These are phyloP conservation scores for Goffeauzyma gilvescens DNA, from an alignment of 768 basidiomycete species.

Conservation along the genomic window DNA sequence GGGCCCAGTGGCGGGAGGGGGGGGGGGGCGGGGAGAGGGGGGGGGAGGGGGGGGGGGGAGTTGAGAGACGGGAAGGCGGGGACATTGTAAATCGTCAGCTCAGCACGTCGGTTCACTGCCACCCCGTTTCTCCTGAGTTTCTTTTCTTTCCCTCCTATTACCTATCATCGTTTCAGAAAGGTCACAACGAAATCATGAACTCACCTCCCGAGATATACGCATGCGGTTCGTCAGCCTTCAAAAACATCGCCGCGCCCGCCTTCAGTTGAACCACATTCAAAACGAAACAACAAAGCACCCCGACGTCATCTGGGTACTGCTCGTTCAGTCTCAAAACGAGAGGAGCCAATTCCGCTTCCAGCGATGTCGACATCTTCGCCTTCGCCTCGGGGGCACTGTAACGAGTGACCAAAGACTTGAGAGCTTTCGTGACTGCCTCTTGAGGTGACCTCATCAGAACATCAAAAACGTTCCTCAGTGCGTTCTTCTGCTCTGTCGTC, in stretches of 20 bases:
- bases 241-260: constrained; percentile 77
- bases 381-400: constrained; percentile 34
- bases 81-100: constrained; percentile 3
- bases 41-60: too few relatives aligned
- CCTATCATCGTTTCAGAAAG: too few relatives aligned
- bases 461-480: constrained; percentile 56
- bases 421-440: constrained; percentile 38
- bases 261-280: constrained; percentile 66
- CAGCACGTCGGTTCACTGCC: too few relatives aligned
- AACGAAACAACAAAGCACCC: constrained; percentile 75
- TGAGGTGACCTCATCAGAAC: constrained; percentile 60
- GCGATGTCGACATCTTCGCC: constrained; percentile 30
- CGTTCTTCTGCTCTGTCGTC: constrained; percentile 39
- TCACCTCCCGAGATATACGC: constrained; percentile 84
- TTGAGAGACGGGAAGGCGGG: too few relatives aligned
- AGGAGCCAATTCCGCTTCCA: constrained; percentile 28
- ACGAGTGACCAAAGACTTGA: constrained; percentile 43
- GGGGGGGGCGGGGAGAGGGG: too few relatives aligned
- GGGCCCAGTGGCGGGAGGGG: neutral
- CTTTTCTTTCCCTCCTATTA: too few relatives aligned
- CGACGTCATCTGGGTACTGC: constrained; percentile 83
- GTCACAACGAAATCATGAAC: too few relatives aligned
- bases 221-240: constrained; percentile 90
- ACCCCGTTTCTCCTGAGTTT: too few relatives aligned
- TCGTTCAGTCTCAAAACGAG: constrained; percentile 40